Evolutionary conservation across 1,284 basidiomycete species (phyloP), one percentile per base, ranked within the genome.

Genomic region (Apiotrichum gamsii): DNA sequence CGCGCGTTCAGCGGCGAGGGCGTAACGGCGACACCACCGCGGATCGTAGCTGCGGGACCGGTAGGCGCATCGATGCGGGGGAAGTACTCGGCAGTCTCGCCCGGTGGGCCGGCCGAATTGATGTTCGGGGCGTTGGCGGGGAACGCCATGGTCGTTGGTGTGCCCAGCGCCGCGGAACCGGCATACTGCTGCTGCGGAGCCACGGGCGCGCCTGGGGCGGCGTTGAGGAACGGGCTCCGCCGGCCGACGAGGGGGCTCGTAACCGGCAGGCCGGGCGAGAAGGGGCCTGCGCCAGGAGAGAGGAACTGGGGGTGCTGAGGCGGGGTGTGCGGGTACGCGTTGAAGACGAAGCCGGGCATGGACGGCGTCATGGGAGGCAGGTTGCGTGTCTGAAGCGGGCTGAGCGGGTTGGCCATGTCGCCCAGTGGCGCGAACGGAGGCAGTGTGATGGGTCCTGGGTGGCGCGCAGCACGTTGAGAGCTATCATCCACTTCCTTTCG

Each of bases 311-410:
- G 61, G 39, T 64, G 64, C 10, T 68, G 39, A 11, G 68, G 67
- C 6, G 72, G 72, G 2, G 72, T 74, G 23, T 68, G 64, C 3
- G 72, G 71, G 38, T 66, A 69, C 8, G 65, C 65, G 40, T 70
- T 66, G 57, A 74, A 72, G 5, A 70, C 67, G 47, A 72, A 74
- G 11, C 71, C 67, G 4, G 72, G 72, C 72, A 74, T 74, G 4
- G 64, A 67, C 8, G 72, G 72, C 4, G 72, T 74, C 71, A 74
- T 72, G 5, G 72, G 67, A 10, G 72, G 69, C 23, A 74, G 54
- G 16, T 61, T 63, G 14, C 71, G 50, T 1, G 57, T 63, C 25
- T 67, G 66, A n/a, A 70, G 41, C 0, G 70, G 70, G 10, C 60
- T 66, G 5, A 69, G 48, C 1, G 65, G 62, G 46, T 66, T 69